Base-by-base conservation (phyloP, 768 basidiomycete species). In the Sporobolomyces roseus region DNA sequence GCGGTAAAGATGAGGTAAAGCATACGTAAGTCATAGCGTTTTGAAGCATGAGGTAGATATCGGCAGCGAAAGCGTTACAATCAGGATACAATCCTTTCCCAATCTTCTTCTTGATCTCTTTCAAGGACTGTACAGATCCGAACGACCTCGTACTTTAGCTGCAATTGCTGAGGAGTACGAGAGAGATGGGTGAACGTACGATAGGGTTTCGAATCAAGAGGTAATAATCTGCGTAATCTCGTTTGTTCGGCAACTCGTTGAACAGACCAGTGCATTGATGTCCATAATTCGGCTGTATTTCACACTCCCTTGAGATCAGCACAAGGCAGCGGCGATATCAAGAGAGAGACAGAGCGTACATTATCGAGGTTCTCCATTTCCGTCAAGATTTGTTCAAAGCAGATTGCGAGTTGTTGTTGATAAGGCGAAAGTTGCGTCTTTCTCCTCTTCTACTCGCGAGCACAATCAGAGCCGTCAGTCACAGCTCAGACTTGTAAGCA, bases 141-240 rank as follows among this genome's bases (percentile, higher is more conserved):
- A 7, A 35, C 4, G 53, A 33, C 35, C 9, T 21, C 29, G 30
- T 27, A 45, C 27, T 10, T 21, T n/a, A 1, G 4, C 14, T 29
- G 14, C 23, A 25, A 29, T 23, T 8, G 7, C 7, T 3, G 32
- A 13, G n/a, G 17, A 6, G 21, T 35, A n/a, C 3, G 16, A n/a
- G 29, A 17, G 32, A 12, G 33, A 16, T 17, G 38, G 17, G 19
- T 10, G 3, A 25, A 53, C 71, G 41, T 17, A 72, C 71, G 75
- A 99, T 97, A 4, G 94, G 94, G 53, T 86, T 83, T 3, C 81
- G 82, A 80, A 99, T 97, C 75, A 93, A 83, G 64, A 87, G 84
- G 78, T 93, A 96, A 78, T 97, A 99, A 76, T 77, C 76, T 5
- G 76, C 71, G 58, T 77, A 77, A 54, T 86, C 83, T 79, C 82